Base-by-base conservation (phyloP, 768 basidiomycete species). In the Tulasnella sp. region DNA sequence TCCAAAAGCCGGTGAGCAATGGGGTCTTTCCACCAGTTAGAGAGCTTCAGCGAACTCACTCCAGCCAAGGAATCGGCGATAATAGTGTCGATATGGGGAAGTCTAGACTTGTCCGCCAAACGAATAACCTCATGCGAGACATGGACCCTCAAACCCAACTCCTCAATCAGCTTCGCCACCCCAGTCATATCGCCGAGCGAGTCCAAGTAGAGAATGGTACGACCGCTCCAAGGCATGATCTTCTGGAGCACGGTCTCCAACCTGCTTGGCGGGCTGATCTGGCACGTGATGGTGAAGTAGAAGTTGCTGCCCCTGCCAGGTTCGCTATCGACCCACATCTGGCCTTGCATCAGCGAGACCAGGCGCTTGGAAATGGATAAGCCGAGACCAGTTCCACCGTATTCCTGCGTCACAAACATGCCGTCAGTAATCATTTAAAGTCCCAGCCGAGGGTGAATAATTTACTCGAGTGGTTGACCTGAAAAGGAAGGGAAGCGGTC, bases 311-410 rank as follows among this genome's bases (percentile, higher is more conserved):
- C 98, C 82, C 94, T 93, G 71, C 93, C 89, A 80, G 97, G 94
- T 85, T 97, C 96, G 81, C 92, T 94, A 86, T 98, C 95, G 31
- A 99, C 98, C 98, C 98, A 99, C 89, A 99, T 94, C 83, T 97
- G 95, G 71, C 98, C 98, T 82, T 95, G 92, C 98, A 99, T 99
- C 82, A 99, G 92, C 73, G 92, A 92, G 24, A 99, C 97, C 34
- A 99, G 91, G 0, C 97, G 93, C 84, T 98, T 99, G 71, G 97
- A 99, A 83, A 99, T 99, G 14, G 97, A 98, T 71, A 99, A 88
- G 18, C 97, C 97, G 3, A 99, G 88, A 83, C 97, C 97, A 0
- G 97, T 98, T 56, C 97, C 97, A 81, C 97, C 97, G 82, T 98
- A 98, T 88, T 98, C 96, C 93, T 95, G 82, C 16, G 38, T 74